Base-by-base conservation (phyloP, 495 filamentous ascomycete species). In the Letharia columbiana region DNA sequence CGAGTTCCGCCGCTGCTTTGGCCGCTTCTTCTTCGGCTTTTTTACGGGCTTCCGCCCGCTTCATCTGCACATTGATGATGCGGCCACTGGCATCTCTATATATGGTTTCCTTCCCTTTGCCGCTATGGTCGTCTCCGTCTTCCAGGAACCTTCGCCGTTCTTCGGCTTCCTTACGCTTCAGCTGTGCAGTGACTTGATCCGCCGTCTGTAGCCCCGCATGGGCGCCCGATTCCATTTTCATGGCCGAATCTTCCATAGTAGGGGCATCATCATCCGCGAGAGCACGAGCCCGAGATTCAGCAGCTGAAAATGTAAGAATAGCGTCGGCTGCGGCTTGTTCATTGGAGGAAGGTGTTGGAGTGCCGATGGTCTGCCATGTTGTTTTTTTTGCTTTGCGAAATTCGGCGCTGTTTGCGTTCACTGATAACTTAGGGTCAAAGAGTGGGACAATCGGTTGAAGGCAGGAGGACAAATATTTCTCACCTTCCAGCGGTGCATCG, bases 71-170 rank as follows among this genome's bases (percentile, higher is more conserved):
- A 72, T 98, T 95, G 67, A 98, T 90, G 17, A 96, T 87, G 28
- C 92, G 84, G 4, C 94, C 94, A 4, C 87, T 91, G 15, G 94
- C 94, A 79, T 98, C 94, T 60, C 94, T 87, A 72, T 97, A 94
- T 54, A 97, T 89, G 0, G 93, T 92, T 75, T 98, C 91, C 67
- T 84, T 82, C 11, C 80, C 79, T 37, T 77, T 77, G 7, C 64
- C 69, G 72, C 77, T 69, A 33, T 68, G 70, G n/a, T 62, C 67
- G 35, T 65, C 67, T 3, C 64, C 59, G 33, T 72, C 66, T 31
- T 63, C 54, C 17, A 65, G 33, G 40, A 70, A 71, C 5, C 72
- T 69, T 47, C 57, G 28, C 52, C 62, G 64, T 61, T 77, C 79
- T 64, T 82, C 78, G 37, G 72, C 72, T 64, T 78, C 76, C 54